Percentiles rank a stretch among this genome's conserved stretches.
phyloP scores from a whole-genome alignment of 2,329 filamentous ascomycete genomes.

The Coleophoma cylindrospora region DNA sequence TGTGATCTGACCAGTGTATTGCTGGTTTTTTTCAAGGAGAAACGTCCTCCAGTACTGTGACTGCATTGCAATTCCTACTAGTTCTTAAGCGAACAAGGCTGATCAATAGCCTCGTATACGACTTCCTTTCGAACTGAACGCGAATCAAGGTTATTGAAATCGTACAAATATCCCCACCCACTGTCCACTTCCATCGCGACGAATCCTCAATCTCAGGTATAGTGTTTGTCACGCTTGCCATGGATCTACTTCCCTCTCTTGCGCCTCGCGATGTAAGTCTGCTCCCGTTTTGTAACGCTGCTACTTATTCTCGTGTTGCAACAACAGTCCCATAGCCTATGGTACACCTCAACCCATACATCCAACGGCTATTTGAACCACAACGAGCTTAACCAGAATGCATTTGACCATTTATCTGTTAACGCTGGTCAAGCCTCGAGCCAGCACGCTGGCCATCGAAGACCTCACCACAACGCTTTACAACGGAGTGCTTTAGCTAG shows the following conservation, averaged over 20 bases:
- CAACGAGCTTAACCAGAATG: conserved; percentile 24
- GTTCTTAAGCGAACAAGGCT: too few relatives aligned
- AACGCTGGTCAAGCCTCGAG: conserved; percentile 15
- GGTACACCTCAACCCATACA: conserved; percentile 63
- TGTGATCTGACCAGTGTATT: too few relatives aligned
- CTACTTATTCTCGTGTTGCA: conserved; percentile 12
- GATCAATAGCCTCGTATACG: too few relatives aligned
- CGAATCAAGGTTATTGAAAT: too few relatives aligned
- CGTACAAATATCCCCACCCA: too few relatives aligned
- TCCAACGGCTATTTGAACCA: conserved; percentile 29
- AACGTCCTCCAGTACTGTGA: too few relatives aligned
- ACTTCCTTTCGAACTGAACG: too few relatives aligned
- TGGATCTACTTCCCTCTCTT: conserved; percentile 58
- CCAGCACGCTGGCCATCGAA: conserved; percentile 8
- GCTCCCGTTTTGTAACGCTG: conserved; percentile 1
- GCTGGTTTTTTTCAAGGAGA: too few relatives aligned
- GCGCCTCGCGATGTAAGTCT: conserved; percentile 63
- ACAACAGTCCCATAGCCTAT: conserved; percentile 63
- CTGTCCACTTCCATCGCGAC: too few relatives aligned
- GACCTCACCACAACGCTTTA: conserved; percentile 35
- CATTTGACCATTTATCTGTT: conserved; percentile 16
- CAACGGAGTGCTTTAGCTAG: conserved; percentile 61
- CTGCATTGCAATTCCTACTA: too few relatives aligned
- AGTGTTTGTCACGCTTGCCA: background rate
- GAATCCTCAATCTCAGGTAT: too few relatives aligned